Evolutionary conservation across 2,329 filamentous ascomycete genomes (phyloP), one percentile per base, ranked within the genome.

Genomic region (Trichoderma koningiopsis): DNA sequence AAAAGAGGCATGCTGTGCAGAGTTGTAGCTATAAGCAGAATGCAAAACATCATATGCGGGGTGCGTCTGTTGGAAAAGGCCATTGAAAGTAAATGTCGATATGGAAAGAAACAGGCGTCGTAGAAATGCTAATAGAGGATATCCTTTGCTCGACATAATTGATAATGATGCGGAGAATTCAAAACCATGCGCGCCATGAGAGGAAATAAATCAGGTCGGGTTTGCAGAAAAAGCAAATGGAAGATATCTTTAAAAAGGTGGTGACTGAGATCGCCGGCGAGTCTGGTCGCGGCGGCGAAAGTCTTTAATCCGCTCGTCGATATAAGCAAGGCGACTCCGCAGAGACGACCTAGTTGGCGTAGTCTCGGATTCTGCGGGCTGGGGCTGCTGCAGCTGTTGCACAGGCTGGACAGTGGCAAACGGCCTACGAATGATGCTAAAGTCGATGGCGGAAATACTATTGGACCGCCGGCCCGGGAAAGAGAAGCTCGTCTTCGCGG

Each of bases 391-490:
- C 40, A n/a, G 33, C 22, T 86, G 84, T 72, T 43, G 40, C 8
- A 43, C 19, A n/a, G 40, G 40, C 40, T 88, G 86, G 43, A 88
- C 80, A 0, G 87, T 90, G 13, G 87, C 84, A 76, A 87, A 89
- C 2, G 86, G 86, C 33, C 84, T 82, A 5, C 83, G 81, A 68
- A 84, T 77, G 64, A 81, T 77, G 24, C 81, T 80, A 61, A 83
- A 73, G 59, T 85, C 83, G 40, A 87, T 79, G 52, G 79, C 81
- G 14, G 80, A 78, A 2, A 83, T 81, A 72, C 84, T 83, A 37
- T 82, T 83, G 31, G 82, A 84, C 35, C 85, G 76, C 52, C 88
- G 83, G 69, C 86, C 87, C n/a, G 88, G 88, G 71, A 89, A 88
- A 57, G 88, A 89, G 74, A 87, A 83, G 76, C 85, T 88, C 14